Conservation (phyloP, 106 monocot species). For the Phalaenopsis equestris region DNA sequence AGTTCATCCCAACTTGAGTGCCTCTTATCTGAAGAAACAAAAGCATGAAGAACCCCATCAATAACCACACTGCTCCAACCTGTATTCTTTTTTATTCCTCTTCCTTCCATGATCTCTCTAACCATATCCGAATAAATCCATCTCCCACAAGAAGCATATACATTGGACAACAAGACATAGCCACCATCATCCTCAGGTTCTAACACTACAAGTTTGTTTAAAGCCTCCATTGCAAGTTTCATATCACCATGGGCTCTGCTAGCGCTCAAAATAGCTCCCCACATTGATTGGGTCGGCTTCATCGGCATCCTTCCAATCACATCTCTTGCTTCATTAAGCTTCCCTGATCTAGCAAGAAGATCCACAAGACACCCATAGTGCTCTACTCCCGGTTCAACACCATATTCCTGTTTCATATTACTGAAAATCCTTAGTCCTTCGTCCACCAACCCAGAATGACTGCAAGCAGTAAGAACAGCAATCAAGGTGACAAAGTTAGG, state of each 20-base stretch:
- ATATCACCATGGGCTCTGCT: slow-evolving; percentile 32
- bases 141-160: slow-evolving; percentile 43
- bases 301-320: slow-evolving; percentile 39
- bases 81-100: slow-evolving; percentile 47
- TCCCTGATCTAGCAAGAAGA: slow-evolving; percentile 59
- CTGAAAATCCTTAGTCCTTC: slow-evolving; percentile 43
- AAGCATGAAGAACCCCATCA: slow-evolving; percentile 36
- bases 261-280: slow-evolving; percentile 57
- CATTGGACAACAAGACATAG: slow-evolving; percentile 50
- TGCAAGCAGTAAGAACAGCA: slow-evolving; percentile 56
- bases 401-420: slow-evolving; percentile 28
- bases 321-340: slow-evolving; percentile 34
- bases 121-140: slow-evolving; percentile 43
- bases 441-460: slow-evolving; percentile 58
- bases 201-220: slow-evolving; percentile 34
- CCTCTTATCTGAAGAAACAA: slow-evolving; percentile 45
- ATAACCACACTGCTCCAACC: slow-evolving; percentile 44
- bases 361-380: slow-evolving; percentile 69
- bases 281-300: slow-evolving; percentile 43
- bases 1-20: slow-evolving; percentile 19
- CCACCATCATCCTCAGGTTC: slow-evolving; percentile 56
- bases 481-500: slow-evolving; percentile 57
- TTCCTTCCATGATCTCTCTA: slow-evolving; percentile 36
- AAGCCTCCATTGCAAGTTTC: slow-evolving; percentile 33
- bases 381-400: slow-evolving; percentile 40